These are phyloP conservation scores for Cajanus cajan DNA, from an alignment of 306 rosid species.

Conservation along the genomic window DNA sequence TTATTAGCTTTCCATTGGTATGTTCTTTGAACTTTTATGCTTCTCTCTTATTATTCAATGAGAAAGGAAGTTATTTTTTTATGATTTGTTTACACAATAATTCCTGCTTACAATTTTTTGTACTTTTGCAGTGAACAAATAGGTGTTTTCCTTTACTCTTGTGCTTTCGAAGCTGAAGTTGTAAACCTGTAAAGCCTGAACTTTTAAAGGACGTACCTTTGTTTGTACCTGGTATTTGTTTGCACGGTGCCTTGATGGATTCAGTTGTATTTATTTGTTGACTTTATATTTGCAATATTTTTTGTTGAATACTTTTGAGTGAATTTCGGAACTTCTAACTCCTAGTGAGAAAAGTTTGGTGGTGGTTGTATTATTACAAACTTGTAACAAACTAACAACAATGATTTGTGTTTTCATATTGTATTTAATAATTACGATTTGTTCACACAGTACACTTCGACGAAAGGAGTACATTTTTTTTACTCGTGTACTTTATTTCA, in stretches of 20 bases:
- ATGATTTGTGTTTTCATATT: background rate
- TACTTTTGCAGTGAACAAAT: background rate
- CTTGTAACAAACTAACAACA: background rate
- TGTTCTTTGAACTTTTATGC: background rate
- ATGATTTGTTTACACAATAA: background rate
- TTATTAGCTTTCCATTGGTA: background rate
- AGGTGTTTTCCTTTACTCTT: background rate
- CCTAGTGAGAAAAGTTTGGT: background rate
- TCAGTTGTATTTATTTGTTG: background rate
- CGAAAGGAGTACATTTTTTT: too few species aligned
- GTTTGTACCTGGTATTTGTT: background rate
- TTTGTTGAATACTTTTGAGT: background rate
- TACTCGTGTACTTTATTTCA: too few species aligned
- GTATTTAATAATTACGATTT: too few species aligned
- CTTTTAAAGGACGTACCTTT: background rate
- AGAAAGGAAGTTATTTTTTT: background rate
- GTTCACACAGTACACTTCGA: too few species aligned
- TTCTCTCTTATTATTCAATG: background rate
- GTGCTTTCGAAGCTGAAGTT: slow-evolving; percentile 4
- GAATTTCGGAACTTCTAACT: background rate
- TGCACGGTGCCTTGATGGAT: background rate
- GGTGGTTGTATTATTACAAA: background rate
- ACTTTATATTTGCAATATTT: background rate
- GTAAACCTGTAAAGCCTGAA: background rate
- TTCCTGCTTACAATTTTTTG: background rate